Conservation (phyloP, 805 yeast species). For the Kodamaea sagamina region DNA sequence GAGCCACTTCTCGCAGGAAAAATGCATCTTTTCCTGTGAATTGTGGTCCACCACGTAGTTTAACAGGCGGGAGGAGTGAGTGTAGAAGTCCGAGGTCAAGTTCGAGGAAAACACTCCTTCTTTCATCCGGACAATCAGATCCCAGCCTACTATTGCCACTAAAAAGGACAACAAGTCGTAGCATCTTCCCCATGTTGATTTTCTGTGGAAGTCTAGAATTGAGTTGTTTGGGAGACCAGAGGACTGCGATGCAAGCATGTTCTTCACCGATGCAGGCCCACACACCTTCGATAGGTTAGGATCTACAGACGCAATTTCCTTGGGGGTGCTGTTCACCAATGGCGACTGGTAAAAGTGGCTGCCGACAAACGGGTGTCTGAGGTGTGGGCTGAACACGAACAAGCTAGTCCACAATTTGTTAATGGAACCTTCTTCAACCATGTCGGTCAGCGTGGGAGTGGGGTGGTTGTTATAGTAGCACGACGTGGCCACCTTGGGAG, state of each 20-base stretch:
- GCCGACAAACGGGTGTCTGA: constrained; percentile 40
- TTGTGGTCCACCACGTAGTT: constrained; percentile 16
- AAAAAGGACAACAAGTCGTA: constrained; percentile 73
- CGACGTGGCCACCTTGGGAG: constrained; percentile 19
- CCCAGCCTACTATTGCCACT: constrained; percentile 80
- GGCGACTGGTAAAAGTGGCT: constrained; percentile 39
- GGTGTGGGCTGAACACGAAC: constrained; percentile 29
- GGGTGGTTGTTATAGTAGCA: constrained; percentile 5
- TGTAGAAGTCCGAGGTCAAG: constrained; percentile 20
- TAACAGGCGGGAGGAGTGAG: not conserved
- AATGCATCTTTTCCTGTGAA: constrained; percentile 19
- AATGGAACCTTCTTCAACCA: constrained; percentile 28
- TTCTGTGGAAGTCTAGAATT: constrained; percentile 33
- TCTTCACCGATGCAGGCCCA: constrained; percentile 30
- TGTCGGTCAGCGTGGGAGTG: not conserved
- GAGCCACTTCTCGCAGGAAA: constrained; percentile 72
- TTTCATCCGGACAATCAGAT: constrained; percentile 62
- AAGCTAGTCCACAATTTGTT: constrained; percentile 35
- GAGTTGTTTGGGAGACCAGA: constrained; percentile 28
- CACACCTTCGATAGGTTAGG: constrained; percentile 27
- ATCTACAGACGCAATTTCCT: constrained; percentile 40
- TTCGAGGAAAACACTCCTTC: constrained; percentile 57
- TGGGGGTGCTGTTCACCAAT: constrained; percentile 31
- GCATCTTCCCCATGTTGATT: constrained; percentile 44
- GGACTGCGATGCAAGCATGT: constrained; percentile 34